These are phyloP conservation scores for Cyclanthera cordifolia DNA, from an alignment of 306 rosid genomes.

Conservation along the genomic window DNA sequence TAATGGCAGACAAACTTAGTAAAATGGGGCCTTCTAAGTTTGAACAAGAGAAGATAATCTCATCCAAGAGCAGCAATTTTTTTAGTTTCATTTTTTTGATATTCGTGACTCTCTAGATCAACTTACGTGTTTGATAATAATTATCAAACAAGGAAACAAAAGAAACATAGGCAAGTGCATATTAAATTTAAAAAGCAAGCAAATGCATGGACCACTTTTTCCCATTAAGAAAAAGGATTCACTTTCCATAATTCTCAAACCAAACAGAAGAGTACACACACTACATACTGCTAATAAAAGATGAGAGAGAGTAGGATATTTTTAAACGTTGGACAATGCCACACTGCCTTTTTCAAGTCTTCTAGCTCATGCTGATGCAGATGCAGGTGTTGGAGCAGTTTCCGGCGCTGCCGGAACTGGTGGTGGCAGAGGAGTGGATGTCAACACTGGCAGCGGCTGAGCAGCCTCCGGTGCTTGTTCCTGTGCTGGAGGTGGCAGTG, in stretches of 20 bases:
- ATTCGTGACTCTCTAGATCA: no score
- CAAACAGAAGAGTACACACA: neutral
- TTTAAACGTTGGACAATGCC: neutral
- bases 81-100: no score
- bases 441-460: neutral
- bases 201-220: constrained; percentile 4
- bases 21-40: neutral
- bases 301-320: neutral
- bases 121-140: neutral
- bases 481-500: constrained; percentile 5
- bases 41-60: neutral
- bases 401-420: neutral
- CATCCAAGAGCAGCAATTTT: no score
- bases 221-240: neutral
- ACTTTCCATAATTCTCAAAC: constrained; percentile 6
- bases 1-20: constrained; percentile 8
- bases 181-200: neutral
- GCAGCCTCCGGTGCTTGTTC: neutral
- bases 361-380: constrained; percentile 2
- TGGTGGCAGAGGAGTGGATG: constrained; percentile 4
- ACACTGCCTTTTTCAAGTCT: neutral
- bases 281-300: neutral
- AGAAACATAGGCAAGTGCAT: neutral
- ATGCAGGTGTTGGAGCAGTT: neutral
- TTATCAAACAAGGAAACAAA: neutral